Percentiles rank a stretch among this genome's conserved stretches.
Conservation (phyloP, 257 asterid species). For the Catharanthus roseus region DNA sequence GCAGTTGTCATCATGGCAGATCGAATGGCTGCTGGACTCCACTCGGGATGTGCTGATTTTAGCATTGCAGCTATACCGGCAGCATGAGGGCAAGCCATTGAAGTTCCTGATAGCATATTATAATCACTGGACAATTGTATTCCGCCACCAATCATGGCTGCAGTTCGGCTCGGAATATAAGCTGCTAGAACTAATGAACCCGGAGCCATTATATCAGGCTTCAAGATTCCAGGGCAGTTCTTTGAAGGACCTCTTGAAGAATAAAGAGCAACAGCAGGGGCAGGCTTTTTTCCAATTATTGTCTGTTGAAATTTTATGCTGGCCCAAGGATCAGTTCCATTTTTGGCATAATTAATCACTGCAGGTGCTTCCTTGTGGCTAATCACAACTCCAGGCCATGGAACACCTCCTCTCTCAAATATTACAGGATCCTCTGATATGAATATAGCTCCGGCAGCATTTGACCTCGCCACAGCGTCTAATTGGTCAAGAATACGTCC, state of each 20-base stretch:
- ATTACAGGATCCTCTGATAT: not conserved
- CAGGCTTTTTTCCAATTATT: conserved; percentile 35
- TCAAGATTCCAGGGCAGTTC: conserved; percentile 42
- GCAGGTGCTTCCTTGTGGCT: conserved; percentile 10
- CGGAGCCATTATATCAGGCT: conserved; percentile 61
- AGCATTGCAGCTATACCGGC: conserved; percentile 47
- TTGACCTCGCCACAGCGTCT: not conserved
- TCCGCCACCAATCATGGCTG: conserved; percentile 20
- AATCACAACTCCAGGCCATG: conserved; percentile 11
- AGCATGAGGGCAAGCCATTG: conserved; percentile 54
- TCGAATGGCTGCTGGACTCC: conserved; percentile 51
- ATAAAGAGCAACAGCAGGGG: conserved; percentile 44
- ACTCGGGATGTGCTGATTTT: conserved; percentile 41
- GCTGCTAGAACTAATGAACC: conserved; percentile 42
- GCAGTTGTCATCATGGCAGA: conserved; percentile 64
- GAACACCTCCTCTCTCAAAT: not conserved
- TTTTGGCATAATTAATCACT: conserved; percentile 5
- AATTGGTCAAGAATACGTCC: not conserved
- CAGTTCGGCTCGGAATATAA: conserved; percentile 17
- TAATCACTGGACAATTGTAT: conserved; percentile 30
- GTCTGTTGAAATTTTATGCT: conserved; percentile 49
- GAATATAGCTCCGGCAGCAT: conserved; percentile 15
- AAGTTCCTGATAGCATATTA: conserved; percentile 39
- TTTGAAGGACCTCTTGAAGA: conserved; percentile 48
- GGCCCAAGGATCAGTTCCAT: conserved; percentile 22